Conservation (phyloP, 306 rosid genomes). For the Vicia faba region DNA sequence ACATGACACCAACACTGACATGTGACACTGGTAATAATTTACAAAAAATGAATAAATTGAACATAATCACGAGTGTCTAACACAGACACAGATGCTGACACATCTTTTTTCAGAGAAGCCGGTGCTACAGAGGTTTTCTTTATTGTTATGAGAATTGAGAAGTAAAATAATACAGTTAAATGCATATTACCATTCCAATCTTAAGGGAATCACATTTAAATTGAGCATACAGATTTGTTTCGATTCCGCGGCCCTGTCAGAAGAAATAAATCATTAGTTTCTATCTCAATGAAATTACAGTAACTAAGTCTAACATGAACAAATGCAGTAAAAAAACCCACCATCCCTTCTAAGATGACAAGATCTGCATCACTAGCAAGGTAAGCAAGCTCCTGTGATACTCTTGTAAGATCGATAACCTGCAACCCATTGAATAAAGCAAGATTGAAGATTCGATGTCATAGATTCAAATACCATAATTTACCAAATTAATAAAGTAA, state of each 20-base stretch:
- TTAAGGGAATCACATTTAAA: slow-evolving; percentile 91
- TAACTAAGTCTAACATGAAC: background rate
- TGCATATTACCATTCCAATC: slow-evolving; percentile 82
- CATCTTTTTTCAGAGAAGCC: too few species aligned
- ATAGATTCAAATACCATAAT: slow-evolving; percentile 10
- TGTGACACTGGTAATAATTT: too few species aligned
- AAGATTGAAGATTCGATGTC: slow-evolving; percentile 16
- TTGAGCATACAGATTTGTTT: slow-evolving; percentile 91
- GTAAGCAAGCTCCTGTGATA: slow-evolving; percentile 85
- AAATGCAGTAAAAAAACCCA: slow-evolving; percentile 41
- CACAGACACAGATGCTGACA: too few species aligned
- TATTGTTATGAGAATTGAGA: background rate
- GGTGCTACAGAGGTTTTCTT: too few species aligned
- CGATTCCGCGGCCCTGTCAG: slow-evolving; percentile 92
- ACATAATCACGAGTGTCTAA: too few species aligned
- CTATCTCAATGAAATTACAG: too few species aligned
- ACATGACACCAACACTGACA: too few species aligned
- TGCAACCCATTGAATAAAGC: slow-evolving; percentile 40
- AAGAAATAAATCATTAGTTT: slow-evolving; percentile 15
- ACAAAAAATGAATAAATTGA: too few species aligned
- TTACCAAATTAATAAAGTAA: background rate
- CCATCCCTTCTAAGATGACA: slow-evolving; percentile 96
- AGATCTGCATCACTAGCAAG: slow-evolving; percentile 87
- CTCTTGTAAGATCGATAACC: slow-evolving; percentile 90
- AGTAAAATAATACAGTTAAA: slow-evolving; percentile 1